These are phyloP conservation scores for Myxozyma vanderwaltii DNA, from an alignment of 805 yeast genomes.

Conservation along the genomic window DNA sequence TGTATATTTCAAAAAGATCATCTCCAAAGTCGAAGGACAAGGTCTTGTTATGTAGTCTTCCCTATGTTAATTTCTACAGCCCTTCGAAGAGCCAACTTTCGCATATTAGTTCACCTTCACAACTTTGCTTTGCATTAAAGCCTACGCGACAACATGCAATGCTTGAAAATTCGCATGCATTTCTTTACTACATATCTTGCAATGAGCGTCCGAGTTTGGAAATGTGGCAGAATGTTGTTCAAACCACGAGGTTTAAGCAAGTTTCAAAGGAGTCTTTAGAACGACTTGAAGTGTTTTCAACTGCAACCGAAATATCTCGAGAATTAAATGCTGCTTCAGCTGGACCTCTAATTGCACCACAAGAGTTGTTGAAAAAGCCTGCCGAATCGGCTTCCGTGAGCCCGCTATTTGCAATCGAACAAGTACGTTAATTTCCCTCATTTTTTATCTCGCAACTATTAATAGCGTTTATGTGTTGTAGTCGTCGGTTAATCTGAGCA, in stretches of 20 bases:
- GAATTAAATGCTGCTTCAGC: neutral
- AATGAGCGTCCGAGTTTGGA: conserved; percentile 16
- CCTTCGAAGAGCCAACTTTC: neutral
- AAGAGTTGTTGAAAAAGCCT: conserved; percentile 9
- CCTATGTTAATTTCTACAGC: conserved; percentile 12
- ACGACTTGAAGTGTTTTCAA: conserved; percentile 4
- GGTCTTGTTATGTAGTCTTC: conserved; percentile 13
- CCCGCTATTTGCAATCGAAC: conserved; percentile 12
- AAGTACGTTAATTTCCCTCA: neutral
- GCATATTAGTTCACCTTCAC: conserved; percentile 1
- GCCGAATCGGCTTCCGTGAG: neutral
- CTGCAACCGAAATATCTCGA: neutral
- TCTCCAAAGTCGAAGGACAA: conserved; percentile 17
- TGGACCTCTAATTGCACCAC: conserved; percentile 15
- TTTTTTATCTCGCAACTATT: neutral
- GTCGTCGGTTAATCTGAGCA: conserved; percentile 10
- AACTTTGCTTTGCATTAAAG: conserved; percentile 19
- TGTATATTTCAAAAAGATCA: conserved; percentile 18
- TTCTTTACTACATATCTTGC: conserved; percentile 14
- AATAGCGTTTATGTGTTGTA: neutral
- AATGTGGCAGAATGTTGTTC: conserved; percentile 22
- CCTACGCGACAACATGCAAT: conserved; percentile 13
- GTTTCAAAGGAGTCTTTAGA: conserved; percentile 3
- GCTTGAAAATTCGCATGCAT: conserved; percentile 18
- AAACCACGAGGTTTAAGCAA: conserved; percentile 8